phyloP scores from a whole-genome alignment of 306 rosid genomes.

The Casuarina glauca region DNA sequence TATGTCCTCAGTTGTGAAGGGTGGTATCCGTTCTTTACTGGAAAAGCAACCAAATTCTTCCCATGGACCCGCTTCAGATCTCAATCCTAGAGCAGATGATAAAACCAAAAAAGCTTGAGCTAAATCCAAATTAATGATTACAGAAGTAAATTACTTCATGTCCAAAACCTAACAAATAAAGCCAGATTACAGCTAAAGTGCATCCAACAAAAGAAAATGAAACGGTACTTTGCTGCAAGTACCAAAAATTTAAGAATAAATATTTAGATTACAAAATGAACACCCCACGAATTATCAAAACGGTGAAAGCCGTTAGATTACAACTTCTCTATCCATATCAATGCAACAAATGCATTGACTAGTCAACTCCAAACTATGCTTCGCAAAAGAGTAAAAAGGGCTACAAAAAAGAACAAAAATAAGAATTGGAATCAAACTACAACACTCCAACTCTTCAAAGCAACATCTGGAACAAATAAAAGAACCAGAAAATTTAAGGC shows the following conservation, averaged over 20 bases:
- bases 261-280: background rate
- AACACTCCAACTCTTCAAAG: no score
- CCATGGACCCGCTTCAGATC: conserved; percentile 1
- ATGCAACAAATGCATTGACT: no score
- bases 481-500: background rate
- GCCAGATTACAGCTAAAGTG: background rate
- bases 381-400: no score
- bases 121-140: background rate
- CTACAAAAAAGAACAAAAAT: no score
- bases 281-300: background rate
- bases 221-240: background rate
- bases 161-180: background rate
- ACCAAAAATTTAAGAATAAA: background rate
- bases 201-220: background rate
- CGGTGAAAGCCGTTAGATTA: background rate
- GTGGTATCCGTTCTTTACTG: background rate
- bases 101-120: background rate
- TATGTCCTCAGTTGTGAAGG: no score
- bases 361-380: no score
- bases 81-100: background rate
- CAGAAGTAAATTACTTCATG: background rate
- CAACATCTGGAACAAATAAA: no score
- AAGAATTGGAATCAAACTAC: no score
- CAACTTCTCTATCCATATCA: no score
- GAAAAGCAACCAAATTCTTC: background rate